These are phyloP conservation scores for Tetrapisispora pingtungensis DNA, from an alignment of 805 yeast species.

Conservation along the genomic window DNA sequence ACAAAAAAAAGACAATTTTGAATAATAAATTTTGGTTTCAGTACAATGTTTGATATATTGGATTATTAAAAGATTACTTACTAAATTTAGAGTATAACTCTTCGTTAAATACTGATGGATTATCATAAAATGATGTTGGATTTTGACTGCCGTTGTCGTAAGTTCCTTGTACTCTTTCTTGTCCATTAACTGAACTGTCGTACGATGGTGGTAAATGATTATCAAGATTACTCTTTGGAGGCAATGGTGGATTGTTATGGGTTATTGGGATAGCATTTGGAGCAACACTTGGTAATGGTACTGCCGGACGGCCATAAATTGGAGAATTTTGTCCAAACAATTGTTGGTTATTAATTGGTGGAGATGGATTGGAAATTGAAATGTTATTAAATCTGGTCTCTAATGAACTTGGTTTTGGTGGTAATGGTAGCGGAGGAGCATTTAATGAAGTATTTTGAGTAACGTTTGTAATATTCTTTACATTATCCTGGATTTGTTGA, in stretches of 20 bases:
- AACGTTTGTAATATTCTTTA: neutral
- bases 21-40: too few relatives aligned
- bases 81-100: constrained; percentile 34
- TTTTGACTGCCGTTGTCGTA: constrained; percentile 21
- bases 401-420: constrained; percentile 1
- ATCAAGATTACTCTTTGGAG: constrained; percentile 2
- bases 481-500: constrained; percentile 10
- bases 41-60: too few relatives aligned
- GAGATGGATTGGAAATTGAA: constrained; percentile 7
- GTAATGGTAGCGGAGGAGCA: constrained; percentile 4
- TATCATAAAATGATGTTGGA: constrained; percentile 37
- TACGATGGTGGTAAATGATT: neutral
- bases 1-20: too few relatives aligned
- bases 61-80: constrained; percentile 4
- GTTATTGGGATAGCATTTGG: too few relatives aligned
- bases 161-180: neutral
- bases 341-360: constrained; percentile 4
- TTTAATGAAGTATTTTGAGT: neutral
- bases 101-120: constrained; percentile 43
- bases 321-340: neutral
- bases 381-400: constrained; percentile 3
- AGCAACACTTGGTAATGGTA: constrained; percentile 8
- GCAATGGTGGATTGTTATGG: constrained; percentile 5
- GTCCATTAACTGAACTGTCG: neutral
- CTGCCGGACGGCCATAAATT: neutral